phyloP scores from a whole-genome alignment of 768 basidiomycete species.

The Leccinum imitatum region DNA sequence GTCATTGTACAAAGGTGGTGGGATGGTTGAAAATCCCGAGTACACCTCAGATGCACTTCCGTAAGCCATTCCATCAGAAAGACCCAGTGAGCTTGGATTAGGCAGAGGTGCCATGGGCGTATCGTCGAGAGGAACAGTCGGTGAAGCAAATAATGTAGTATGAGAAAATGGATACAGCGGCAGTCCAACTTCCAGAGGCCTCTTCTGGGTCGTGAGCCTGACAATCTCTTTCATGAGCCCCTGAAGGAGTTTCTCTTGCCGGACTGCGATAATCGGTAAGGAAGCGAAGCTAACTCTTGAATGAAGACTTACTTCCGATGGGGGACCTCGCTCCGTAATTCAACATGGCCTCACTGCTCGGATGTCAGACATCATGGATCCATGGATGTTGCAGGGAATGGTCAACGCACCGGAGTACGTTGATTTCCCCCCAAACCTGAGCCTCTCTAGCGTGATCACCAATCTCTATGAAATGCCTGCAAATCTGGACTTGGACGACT shows the following conservation, averaged over 20 bases:
- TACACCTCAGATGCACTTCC: constrained; percentile 10
- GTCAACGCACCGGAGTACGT: constrained; percentile 62
- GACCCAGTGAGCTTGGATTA: constrained; percentile 18
- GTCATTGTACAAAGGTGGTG: constrained; percentile 7
- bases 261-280: constrained; percentile 45
- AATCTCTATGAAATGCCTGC: constrained; percentile 82
- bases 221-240: constrained; percentile 85
- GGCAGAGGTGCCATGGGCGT: constrained; percentile 31
- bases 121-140: constrained; percentile 36
- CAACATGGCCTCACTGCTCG: constrained; percentile 74
- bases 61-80: constrained; percentile 6
- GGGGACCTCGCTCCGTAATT: constrained; percentile 78
- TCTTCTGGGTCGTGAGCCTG: constrained; percentile 75
- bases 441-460: constrained; percentile 74
- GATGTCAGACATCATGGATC: constrained; percentile 8
- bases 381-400: neutral
- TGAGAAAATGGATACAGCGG: constrained; percentile 84
- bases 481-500: constrained; percentile 81
- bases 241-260: constrained; percentile 80
- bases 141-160: constrained; percentile 56
- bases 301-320: constrained; percentile 65
- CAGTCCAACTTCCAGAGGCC: constrained; percentile 76
- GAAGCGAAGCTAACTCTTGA: neutral
- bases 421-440: constrained; percentile 86
- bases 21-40: constrained; percentile 5